Percentiles rank a stretch among this genome's conserved stretches.
These are phyloP conservation scores for Ogataea salicorniae DNA, from an alignment of 805 yeast genomes.

Conservation along the genomic window DNA sequence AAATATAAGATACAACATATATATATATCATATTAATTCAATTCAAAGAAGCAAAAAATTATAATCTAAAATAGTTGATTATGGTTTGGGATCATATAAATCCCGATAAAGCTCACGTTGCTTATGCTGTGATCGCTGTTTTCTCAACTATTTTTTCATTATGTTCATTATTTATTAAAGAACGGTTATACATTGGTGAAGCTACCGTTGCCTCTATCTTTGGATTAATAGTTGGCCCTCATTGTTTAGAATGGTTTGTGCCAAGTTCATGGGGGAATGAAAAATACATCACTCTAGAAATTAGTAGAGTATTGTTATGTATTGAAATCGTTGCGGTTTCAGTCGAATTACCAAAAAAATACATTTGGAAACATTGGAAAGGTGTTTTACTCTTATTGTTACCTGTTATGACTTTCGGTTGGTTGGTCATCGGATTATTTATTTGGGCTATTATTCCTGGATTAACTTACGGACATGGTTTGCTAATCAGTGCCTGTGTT, in stretches of 20 bases:
- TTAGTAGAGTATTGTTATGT: slow-evolving; percentile 59
- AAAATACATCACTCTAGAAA: slow-evolving; percentile 49
- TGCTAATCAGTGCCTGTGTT: slow-evolving; percentile 62
- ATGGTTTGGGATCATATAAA: slow-evolving; percentile 32
- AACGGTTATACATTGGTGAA: slow-evolving; percentile 56
- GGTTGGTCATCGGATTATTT: slow-evolving; percentile 60
- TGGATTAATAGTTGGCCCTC: slow-evolving; percentile 58
- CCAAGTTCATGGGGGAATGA: slow-evolving; percentile 56
- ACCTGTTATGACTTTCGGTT: slow-evolving; percentile 69
- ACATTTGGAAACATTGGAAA: slow-evolving; percentile 54
- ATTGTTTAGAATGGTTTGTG: slow-evolving; percentile 51
- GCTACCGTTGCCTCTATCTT: slow-evolving; percentile 61
- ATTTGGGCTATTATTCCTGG: slow-evolving; percentile 59
- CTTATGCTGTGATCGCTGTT: slow-evolving; percentile 57
- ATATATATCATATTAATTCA: too few species aligned
- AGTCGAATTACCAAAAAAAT: slow-evolving; percentile 66
- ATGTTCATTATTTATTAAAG: slow-evolving; percentile 54
- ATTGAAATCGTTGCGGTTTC: slow-evolving; percentile 71
- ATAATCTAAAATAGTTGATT: not conserved
- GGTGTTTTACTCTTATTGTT: slow-evolving; percentile 53
- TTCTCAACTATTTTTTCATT: slow-evolving; percentile 54
- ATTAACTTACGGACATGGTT: slow-evolving; percentile 47
- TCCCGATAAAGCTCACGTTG: slow-evolving; percentile 32
- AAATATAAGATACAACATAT: too few species aligned
- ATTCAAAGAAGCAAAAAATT: slow-evolving; percentile 29